Conservation (phyloP, 139 green algal genomes). For the Spirogloea muscicola region DNA sequence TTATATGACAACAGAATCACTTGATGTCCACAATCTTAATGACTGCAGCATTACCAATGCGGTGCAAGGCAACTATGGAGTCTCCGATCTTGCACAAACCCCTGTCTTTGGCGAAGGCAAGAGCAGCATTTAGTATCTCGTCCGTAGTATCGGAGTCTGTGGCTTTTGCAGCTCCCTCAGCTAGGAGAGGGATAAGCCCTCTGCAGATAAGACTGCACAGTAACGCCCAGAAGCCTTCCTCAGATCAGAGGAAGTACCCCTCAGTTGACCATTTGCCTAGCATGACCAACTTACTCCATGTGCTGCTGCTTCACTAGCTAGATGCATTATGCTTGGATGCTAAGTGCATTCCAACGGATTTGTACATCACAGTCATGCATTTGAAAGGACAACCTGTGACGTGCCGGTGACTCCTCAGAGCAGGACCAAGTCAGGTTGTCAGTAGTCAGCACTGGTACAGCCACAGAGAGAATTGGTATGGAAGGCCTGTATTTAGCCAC, state of each 20-base stretch:
- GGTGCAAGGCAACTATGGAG: conserved; percentile 40
- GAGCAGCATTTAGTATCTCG: conserved; percentile 26
- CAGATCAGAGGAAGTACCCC: no score
- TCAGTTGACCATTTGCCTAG: no score
- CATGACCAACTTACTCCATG: no score
- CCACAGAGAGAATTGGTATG: conserved; percentile 53
- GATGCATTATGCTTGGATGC: no score
- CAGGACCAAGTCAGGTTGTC: conserved; percentile 47
- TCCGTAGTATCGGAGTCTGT: conserved; percentile 46
- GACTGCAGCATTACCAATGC: conserved; percentile 42
- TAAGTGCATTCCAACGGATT: no score
- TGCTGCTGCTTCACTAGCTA: no score
- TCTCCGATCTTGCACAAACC: conserved; percentile 33
- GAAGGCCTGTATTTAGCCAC: conserved; percentile 56
- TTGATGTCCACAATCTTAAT: conserved; percentile 49
- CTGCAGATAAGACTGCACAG: conserved; percentile 52
- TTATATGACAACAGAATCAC: no score
- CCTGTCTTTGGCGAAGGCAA: conserved; percentile 9
- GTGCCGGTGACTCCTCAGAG: conserved; percentile 26
- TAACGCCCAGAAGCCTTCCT: no score
- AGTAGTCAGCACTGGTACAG: conserved; percentile 46
- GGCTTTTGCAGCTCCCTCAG: conserved; percentile 30
- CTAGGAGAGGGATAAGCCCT: conserved; percentile 49
- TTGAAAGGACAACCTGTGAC: no score
- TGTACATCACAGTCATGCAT: no score